These are phyloP conservation scores for Leishmania aethiopica DNA, from an alignment of 208 protist species.

Conservation along the genomic window DNA sequence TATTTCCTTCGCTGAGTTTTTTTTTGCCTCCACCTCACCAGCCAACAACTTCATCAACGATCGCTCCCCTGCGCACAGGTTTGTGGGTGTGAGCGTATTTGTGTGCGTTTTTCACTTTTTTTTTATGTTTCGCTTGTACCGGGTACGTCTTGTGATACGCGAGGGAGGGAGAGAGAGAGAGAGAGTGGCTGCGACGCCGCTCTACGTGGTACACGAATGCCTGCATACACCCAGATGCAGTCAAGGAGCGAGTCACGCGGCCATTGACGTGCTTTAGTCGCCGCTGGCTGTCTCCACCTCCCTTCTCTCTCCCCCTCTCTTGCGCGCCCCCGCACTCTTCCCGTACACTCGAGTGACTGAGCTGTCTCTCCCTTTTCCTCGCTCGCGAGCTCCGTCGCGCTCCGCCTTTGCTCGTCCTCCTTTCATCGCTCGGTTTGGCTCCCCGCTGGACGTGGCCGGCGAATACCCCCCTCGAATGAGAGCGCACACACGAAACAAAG, in stretches of 20 bases:
- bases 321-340: not conserved
- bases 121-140: not conserved
- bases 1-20: not conserved
- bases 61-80: not conserved
- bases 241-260: not conserved
- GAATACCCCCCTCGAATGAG: no score
- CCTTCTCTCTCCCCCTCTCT: not conserved
- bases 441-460: not conserved
- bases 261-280: not conserved
- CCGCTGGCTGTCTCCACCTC: not conserved
- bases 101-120: not conserved
- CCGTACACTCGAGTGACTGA: not conserved
- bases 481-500: not conserved
- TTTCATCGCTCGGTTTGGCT: not conserved
- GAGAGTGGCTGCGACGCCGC: not conserved
- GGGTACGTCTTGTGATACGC: no score
- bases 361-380: not conserved
- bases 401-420: not conserved
- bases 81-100: not conserved
- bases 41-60: constrained; percentile 1
- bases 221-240: not conserved
- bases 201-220: not conserved
- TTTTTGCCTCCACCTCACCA: not conserved
- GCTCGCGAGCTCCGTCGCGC: not conserved
- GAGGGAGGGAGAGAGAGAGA: not conserved